phyloP scores from a whole-genome alignment of 2,329 filamentous ascomycete species.

The Monosporascus cannonballus region DNA sequence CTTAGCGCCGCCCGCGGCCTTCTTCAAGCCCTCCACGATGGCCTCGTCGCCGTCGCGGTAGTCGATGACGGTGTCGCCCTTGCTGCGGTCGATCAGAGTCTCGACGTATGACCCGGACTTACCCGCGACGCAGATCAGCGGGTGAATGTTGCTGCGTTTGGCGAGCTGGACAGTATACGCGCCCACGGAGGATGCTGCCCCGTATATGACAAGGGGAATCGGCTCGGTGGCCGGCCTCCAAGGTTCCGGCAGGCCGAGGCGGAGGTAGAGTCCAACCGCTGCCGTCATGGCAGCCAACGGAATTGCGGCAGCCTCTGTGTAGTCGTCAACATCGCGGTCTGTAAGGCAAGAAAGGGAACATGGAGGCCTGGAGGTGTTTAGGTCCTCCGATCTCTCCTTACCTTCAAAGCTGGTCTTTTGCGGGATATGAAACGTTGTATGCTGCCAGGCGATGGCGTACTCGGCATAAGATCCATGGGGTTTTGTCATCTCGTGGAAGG shows the following conservation, averaged over 20 bases:
- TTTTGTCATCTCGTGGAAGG: constrained; percentile 45
- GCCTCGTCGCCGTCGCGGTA: constrained; percentile 52
- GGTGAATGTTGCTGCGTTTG: constrained; percentile 48
- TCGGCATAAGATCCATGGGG: constrained; percentile 53
- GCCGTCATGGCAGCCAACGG: constrained; percentile 51
- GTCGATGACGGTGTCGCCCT: constrained; percentile 54
- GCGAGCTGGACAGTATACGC: constrained; percentile 54
- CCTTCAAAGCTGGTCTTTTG: constrained; percentile 42
- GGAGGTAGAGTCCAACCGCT: constrained; percentile 41
- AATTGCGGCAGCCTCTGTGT: constrained; percentile 47
- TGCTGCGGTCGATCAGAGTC: constrained; percentile 42
- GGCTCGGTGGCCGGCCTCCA: constrained; percentile 32
- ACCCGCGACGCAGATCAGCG: constrained; percentile 55
- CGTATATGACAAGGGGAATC: constrained; percentile 43
- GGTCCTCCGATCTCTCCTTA: constrained; percentile 8
- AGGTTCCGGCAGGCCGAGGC: constrained; percentile 41
- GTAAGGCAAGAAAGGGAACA: neutral
- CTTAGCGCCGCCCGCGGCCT: constrained; percentile 32
- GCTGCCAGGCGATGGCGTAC: constrained; percentile 49
- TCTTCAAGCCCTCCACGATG: constrained; percentile 35
- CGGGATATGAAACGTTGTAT: constrained; percentile 52
- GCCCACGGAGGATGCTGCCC: constrained; percentile 50
- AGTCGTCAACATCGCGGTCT: neutral
- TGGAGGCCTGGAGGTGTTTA: no score
- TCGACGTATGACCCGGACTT: constrained; percentile 43